phyloP scores from a whole-genome alignment of 306 rosid genomes.

The Acacia confusa region DNA sequence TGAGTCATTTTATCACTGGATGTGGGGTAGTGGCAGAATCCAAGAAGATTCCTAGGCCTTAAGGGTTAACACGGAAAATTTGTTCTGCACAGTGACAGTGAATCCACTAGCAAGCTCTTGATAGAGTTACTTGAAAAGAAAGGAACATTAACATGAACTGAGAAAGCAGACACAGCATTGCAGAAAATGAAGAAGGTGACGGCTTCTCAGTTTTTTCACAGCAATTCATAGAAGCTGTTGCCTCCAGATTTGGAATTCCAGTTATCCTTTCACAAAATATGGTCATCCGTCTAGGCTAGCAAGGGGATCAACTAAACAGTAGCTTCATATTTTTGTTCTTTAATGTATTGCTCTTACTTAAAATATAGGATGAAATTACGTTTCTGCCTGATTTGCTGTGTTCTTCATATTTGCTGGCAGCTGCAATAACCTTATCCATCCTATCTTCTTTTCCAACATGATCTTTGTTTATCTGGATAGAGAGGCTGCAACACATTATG shows the following conservation, averaged over 20 bases:
- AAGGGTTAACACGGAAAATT: background rate
- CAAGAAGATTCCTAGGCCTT: background rate
- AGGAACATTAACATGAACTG: background rate
- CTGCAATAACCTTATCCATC: background rate
- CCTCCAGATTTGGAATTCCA: background rate
- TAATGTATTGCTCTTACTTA: background rate
- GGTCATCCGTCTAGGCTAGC: background rate
- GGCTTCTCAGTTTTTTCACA: background rate
- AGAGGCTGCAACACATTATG: background rate
- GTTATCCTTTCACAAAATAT: background rate
- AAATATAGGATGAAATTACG: background rate
- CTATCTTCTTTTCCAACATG: conserved; percentile 2
- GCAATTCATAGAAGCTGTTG: background rate
- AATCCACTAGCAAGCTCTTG: background rate
- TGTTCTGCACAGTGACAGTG: background rate
- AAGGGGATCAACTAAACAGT: background rate
- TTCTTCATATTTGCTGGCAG: background rate
- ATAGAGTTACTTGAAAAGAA: background rate
- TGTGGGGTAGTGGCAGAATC: background rate
- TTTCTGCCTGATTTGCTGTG: background rate
- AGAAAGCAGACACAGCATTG: background rate
- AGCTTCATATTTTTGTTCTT: background rate
- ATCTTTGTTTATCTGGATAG: background rate
- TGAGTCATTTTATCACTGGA: background rate
- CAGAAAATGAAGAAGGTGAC: background rate